phyloP scores from a whole-genome alignment of 192 early-diverging fungal species.

The Geranomyces variabilis region DNA sequence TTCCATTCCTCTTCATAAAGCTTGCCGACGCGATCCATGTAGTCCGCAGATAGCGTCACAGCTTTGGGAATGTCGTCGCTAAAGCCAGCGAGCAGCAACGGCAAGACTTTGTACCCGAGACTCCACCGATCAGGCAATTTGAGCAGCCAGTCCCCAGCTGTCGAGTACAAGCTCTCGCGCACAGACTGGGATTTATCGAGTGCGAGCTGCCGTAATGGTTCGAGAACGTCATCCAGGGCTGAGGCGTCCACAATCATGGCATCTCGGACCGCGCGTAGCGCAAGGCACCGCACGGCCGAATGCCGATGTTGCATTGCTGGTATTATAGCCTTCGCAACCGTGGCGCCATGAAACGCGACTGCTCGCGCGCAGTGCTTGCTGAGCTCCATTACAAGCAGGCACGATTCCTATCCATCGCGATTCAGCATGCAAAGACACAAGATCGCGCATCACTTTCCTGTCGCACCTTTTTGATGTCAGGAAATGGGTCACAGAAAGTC shows the following conservation, averaged over 20 bases:
- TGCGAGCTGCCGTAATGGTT: conserved; percentile 42
- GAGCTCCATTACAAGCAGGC: conserved; percentile 44
- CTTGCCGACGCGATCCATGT: conserved; percentile 48
- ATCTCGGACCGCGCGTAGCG: conserved; percentile 35
- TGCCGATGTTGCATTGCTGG: conserved; percentile 55
- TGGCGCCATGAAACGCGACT: conserved; percentile 35
- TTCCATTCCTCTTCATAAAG: conserved; percentile 61
- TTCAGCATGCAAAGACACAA: neutral
- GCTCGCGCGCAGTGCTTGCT: conserved; percentile 21
- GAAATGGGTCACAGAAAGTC: conserved; percentile 53
- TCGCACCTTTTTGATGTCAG: conserved; percentile 58
- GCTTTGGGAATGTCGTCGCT: conserved; percentile 51
- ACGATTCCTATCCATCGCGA: conserved; percentile 47
- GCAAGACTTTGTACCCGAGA: conserved; percentile 54
- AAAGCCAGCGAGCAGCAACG: conserved; percentile 49
- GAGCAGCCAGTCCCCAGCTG: conserved; percentile 45
- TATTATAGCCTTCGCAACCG: conserved; percentile 46
- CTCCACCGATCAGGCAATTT: conserved; percentile 55
- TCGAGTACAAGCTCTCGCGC: conserved; percentile 49
- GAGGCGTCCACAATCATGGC: conserved; percentile 50
- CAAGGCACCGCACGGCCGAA: conserved; percentile 48
- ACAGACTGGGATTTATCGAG: conserved; percentile 55
- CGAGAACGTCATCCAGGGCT: conserved; percentile 46
- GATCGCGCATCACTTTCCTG: neutral
- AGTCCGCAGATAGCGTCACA: conserved; percentile 10